Base-by-base conservation (phyloP, 805 yeast genomes). In the Dipodascus geniculatus region DNA sequence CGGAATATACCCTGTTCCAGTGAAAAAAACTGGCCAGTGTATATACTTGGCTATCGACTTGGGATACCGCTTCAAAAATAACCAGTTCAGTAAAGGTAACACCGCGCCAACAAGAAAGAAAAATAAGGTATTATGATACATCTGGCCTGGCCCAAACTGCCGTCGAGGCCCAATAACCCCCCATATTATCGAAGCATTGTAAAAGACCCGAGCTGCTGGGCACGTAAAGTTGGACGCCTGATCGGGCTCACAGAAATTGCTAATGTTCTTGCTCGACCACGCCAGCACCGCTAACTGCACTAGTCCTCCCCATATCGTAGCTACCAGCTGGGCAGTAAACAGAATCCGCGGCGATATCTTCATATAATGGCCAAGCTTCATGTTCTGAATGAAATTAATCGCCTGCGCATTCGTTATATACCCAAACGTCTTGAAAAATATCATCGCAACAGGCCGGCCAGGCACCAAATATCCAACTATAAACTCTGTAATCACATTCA, bases 21-120 rank as follows among this genome's bases (percentile, higher is more conserved):
- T 71, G 60, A 85, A 75, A 53, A 87, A 82, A 9, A 83, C 81
- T 0, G 89, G 87, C 64, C 86, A 83, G 56, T 82, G 83, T 59
- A 82, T 68, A 58, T 74, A 74, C 48, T 68, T 63, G 33, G 72
- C 54, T n/a, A 52, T 72, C n/a, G 73, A 68, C 42, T 65, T 61
- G 44, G 79, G 79, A 63, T 67, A 62, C 50, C 63, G 62, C 57
- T 63, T 65, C 48, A 72, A 65, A 56, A 69, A 58, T 3, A 64
- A 44, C 73, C 73, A 75, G 50, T 68, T 69, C 14, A 72, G 68
- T 0, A 74, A 14, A 0, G 80, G 76, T 17, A 75, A 54, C 54
- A 74, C 56, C 4, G 77, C 77, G 16, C 90, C 89, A 19, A 81
- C 58, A 22, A 81, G 61, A 65, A 83, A 81, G 58, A 83, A 78